Conservation (phyloP, 176 grass and related monocot species). For the Bonia amplexicaulis region DNA sequence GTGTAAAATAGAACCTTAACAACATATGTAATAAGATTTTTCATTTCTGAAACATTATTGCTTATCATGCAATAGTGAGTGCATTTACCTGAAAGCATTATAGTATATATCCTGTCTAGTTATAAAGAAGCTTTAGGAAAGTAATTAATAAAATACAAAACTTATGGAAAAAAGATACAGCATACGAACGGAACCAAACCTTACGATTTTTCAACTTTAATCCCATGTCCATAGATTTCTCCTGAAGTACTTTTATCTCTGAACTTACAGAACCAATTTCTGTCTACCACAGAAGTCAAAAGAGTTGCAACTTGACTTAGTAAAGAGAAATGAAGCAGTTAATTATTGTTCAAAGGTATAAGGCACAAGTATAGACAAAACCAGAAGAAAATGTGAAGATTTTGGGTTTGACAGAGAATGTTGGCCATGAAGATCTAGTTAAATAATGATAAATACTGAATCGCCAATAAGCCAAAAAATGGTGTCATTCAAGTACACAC, state of each 20-base stretch:
- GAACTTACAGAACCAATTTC: slow-evolving; percentile 99
- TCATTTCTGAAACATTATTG: not conserved
- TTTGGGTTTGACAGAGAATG: not conserved
- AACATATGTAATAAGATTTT: not conserved
- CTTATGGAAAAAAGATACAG: slow-evolving; percentile 9
- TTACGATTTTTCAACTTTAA: slow-evolving; percentile 97
- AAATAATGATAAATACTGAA: not conserved
- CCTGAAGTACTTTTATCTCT: slow-evolving; percentile 95
- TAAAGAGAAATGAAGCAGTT: not conserved
- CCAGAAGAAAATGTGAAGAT: not conserved
- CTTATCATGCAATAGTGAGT: not conserved
- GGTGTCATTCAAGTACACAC: not conserved
- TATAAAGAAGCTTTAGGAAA: not conserved
- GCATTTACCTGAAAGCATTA: not conserved
- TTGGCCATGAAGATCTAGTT: not conserved
- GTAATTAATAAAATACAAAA: not conserved
- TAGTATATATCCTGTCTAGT: not conserved
- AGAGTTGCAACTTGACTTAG: slow-evolving; percentile 38
- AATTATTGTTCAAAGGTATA: slow-evolving; percentile 9
- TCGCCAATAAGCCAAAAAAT: not conserved
- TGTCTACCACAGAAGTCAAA: slow-evolving; percentile 75
- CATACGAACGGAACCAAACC: slow-evolving; percentile 51
- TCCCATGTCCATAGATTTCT: slow-evolving; percentile 99
- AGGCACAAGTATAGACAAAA: not conserved
- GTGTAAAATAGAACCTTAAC: not conserved